Evolutionary conservation across 768 basidiomycete species (phyloP), one percentile per base, ranked within the genome.

Genomic region (Panaeolus papilionaceus): DNA sequence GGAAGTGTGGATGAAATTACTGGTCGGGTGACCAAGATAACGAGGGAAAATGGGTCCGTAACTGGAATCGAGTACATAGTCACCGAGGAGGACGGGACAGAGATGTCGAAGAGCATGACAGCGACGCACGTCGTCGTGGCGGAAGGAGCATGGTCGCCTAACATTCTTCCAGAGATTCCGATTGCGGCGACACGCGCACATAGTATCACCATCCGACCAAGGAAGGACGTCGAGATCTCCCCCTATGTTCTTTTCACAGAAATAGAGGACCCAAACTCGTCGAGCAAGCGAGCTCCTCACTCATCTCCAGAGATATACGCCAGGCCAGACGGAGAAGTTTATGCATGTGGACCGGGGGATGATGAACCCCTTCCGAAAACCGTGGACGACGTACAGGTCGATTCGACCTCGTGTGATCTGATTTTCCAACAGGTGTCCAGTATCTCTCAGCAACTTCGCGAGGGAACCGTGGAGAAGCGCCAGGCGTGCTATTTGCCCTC

Each of bases 71-170:
- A 85, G 68, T 83, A 83, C 71, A 76, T 77, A 61, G 70, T 76
- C 58, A 74, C 68, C 1, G 75, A 71, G 12, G 54, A 37, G 14
- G 33, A 58, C 28, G 54, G 54, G 54, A 74, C 76, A 16, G 67
- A 70, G 62, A 69, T 73, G 28, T 70, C 68, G 6, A 75, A 75
- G 66, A 77, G 77, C n/a, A 72, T 91, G 18, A 76, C 82, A 0
- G 90, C 91, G 16, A 90, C 91, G 10, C 83, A 90, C 65, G 86
- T 95, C 69, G 81, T 97, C 45, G 76, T 98, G 62, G 85, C 89
- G 45, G 92, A 92, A n/a, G 95, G 95, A 28, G 92, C 93, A 16
- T 98, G 95, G 95, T 92, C 93, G 0, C 83, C 92, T 8, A 73
- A 74, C 9, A 75, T 96, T 66, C 63, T 91, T 38, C 80, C 85